Base-by-base conservation (phyloP, 345 rosid genomes). In the Sonneratia caseolaris region DNA sequence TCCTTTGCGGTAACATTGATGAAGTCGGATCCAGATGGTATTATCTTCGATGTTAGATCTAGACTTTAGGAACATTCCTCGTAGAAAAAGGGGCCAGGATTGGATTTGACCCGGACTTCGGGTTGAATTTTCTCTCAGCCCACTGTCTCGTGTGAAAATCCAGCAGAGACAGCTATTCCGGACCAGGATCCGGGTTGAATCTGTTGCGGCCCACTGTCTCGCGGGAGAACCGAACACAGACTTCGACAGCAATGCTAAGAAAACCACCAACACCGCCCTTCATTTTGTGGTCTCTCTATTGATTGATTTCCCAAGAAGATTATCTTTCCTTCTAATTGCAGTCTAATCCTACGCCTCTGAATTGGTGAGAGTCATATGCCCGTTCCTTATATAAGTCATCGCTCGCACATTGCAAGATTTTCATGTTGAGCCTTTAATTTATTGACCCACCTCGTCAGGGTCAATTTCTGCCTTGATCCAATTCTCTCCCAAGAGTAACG, bases 391-490 rank as follows among this genome's bases (percentile, higher is more conserved):
- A 53, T 53, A 53, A 4, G 3, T 47, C 5, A 18, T 18, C 18
- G 24, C 22, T 21, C 0, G 21, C 57, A 16, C 24, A 19, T 16
- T 53, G 1, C 59, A 21, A 3, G 59, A 18, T 53, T 62, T 13
- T 37, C 66, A 62, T 27, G 3, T 12, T 11, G 38, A 35, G 5
- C 32, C 37, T 32, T 61, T 1, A 62, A 35, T 0, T 57, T 9
- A 22, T 37, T n/a, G 66, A 70, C 73, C 73, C 73, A n/a, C 55
- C 22, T 65, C 69, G 24, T 43, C 59, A 72, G 65, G 18, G 51
- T 13, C 51, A 47, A 47, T n/a, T 43, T 5, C 19, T 7, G 3
- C 70, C 64, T 24, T 15, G 66, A 62, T 62, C 66, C 38, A 15
- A 10, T 62, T 24, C 66, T 35, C 66, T 35, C 66, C 13, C 66